Base-by-base conservation (phyloP, 345 rosid genomes). In the Geranium rotundifolium region DNA sequence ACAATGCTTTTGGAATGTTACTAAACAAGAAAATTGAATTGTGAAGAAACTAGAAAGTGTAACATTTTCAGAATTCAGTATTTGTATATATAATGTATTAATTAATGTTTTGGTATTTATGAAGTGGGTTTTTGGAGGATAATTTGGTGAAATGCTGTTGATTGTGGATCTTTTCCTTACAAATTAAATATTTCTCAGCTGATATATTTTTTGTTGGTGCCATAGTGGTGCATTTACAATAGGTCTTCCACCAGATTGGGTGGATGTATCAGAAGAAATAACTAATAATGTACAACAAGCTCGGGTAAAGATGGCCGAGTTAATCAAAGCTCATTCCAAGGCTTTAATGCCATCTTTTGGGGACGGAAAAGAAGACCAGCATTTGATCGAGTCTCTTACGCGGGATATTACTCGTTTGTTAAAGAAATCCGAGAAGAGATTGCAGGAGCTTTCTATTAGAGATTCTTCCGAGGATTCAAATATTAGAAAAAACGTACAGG, bases 291-390 rank as follows among this genome's bases (percentile, higher is more conserved):
- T 90, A 76, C 95, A 88, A 63, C 90, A 75, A 18, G 93, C 87
- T 39, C 79, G 76, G 61, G 74, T 68, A 7, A 90, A 85, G 78
- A 88, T 86, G 97, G 77, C 68, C 1, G 97, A 86, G 71, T 59
- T 95, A 72, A 80, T 91, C 19, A 95, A 81, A 73, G 93, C 95
- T 77, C 96, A 90, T 71, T 86, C 92, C 41, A 95, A 95, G 74
- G 95, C 97, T 37, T 74, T 95, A 73, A 90, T 95, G 99, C 99
- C 99, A 30, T 95, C 99, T 0, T 90, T 95, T 69, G 99, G 97
- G 50, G 99, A 90, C 63, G 97, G 85, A 71, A 90, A 80, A 80
- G 99, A 90, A 70, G 97, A 88, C 74, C 99, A 95, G 64, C 85
- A 56, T n/a, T 62, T 72, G 67, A 95, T 95, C 49, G 97, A 95